Percentiles rank a stretch among this genome's conserved stretches.
These are phyloP conservation scores for Epichloe sibirici DNA, from an alignment of 2,329 filamentous ascomycete species.

Conservation along the genomic window DNA sequence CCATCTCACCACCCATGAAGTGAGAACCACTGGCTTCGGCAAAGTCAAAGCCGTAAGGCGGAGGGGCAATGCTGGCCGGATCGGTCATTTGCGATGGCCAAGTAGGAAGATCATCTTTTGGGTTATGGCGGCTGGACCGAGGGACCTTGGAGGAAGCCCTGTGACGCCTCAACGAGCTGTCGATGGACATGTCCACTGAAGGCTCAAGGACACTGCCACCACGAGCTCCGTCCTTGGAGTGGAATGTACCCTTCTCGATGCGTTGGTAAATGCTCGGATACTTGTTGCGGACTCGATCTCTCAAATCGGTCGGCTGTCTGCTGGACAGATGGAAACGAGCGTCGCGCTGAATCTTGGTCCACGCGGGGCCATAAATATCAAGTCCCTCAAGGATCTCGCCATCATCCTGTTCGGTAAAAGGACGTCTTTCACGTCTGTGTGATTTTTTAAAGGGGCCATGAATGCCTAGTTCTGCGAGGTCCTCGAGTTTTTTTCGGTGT, in stretches of 20 bases:
- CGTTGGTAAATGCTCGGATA: slow-evolving; percentile 45
- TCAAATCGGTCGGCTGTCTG: slow-evolving; percentile 49
- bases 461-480: slow-evolving; percentile 46
- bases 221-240: slow-evolving; percentile 28
- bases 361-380: slow-evolving; percentile 46
- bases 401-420: slow-evolving; percentile 52
- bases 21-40: slow-evolving; percentile 27
- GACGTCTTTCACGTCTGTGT: slow-evolving; percentile 43
- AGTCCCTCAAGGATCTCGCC: slow-evolving; percentile 48
- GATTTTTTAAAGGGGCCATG: slow-evolving; percentile 51
- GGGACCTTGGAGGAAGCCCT: slow-evolving; percentile 27
- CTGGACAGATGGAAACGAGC: slow-evolving; percentile 43
- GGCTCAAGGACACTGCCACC: slow-evolving; percentile 37
- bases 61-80: slow-evolving; percentile 14
- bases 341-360: slow-evolving; percentile 54
- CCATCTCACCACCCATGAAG: slow-evolving; percentile 43
- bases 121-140: slow-evolving; percentile 26
- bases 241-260: slow-evolving; percentile 42
- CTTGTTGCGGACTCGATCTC: slow-evolving; percentile 52
- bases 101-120: slow-evolving; percentile 35
- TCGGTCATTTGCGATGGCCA: slow-evolving; percentile 28
- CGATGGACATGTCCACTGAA: slow-evolving; percentile 36
- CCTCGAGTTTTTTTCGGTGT: slow-evolving; percentile 43
- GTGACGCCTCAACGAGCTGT: slow-evolving; percentile 29
- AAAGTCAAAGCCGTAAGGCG: slow-evolving; percentile 29